phyloP scores from a whole-genome alignment of 768 basidiomycete genomes.

The Leucosporidium creatinivorum region DNA sequence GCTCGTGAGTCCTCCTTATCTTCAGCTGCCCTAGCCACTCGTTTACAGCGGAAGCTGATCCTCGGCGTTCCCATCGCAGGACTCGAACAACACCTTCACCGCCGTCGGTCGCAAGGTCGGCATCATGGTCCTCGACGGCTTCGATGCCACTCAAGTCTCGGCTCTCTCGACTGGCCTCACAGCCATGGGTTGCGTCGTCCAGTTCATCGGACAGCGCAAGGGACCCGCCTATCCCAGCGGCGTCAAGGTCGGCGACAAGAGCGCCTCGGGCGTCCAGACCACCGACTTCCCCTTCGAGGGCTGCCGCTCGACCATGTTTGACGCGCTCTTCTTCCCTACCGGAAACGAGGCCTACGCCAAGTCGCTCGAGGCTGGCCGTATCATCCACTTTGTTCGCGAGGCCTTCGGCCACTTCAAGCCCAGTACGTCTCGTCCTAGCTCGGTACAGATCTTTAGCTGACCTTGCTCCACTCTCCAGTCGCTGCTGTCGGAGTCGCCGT shows the following conservation, averaged over 20 bases:
- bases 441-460: background rate
- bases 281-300: conserved; percentile 65
- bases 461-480: conserved; percentile 43
- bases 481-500: conserved; percentile 57
- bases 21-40: background rate
- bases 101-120: conserved; percentile 53
- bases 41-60: background rate
- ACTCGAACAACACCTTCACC: conserved; percentile 42
- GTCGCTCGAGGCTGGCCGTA: conserved; percentile 58
- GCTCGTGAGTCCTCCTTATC: background rate
- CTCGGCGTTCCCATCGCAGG: background rate
- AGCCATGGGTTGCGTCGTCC: conserved; percentile 53
- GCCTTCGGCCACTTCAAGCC: conserved; percentile 13
- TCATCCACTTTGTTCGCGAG: conserved; percentile 69
- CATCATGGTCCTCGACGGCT: conserved; percentile 68
- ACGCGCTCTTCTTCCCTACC: conserved; percentile 70
- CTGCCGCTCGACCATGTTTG: conserved; percentile 68
- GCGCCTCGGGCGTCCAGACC: conserved; percentile 42
- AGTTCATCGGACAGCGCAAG: conserved; percentile 58
- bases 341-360: conserved; percentile 55
- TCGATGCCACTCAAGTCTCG: conserved; percentile 55
- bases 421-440: background rate
- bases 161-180: conserved; percentile 54
- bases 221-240: conserved; percentile 48
- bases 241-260: conserved; percentile 27